phyloP scores from a whole-genome alignment of 2,329 filamentous ascomycete genomes.

The Chrysosporium keratinophilum region DNA sequence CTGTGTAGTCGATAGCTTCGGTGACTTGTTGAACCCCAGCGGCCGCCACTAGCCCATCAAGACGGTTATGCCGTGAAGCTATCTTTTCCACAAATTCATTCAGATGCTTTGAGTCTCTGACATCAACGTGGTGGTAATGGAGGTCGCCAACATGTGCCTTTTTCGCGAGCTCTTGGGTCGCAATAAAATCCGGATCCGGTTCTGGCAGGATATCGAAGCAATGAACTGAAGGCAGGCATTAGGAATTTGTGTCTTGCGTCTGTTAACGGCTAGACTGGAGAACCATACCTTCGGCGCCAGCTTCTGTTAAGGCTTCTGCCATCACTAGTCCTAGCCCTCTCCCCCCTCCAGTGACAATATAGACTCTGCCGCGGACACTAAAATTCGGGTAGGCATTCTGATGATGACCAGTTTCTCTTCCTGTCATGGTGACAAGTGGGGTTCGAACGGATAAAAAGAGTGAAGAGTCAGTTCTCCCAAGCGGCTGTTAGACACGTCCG shows the following conservation, averaged over 20 bases:
- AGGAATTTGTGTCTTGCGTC: background rate
- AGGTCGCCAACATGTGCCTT: conserved; percentile 30
- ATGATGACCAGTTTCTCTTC: background rate
- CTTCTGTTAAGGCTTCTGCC: conserved; percentile 40
- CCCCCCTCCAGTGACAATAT: conserved; percentile 36
- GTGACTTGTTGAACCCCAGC: conserved; percentile 37
- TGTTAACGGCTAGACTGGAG: background rate
- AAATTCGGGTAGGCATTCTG: conserved; percentile 37
- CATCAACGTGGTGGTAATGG: conserved; percentile 40
- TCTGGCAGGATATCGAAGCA: conserved; percentile 38
- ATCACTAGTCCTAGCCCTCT: conserved; percentile 38
- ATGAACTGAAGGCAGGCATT: conserved; percentile 30
- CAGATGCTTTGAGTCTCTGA: conserved; percentile 33
- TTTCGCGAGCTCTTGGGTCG: conserved; percentile 25
- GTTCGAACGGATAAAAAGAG: background rate
- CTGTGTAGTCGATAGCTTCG: conserved; percentile 33
- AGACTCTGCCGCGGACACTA: conserved; percentile 34
- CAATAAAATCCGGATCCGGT: conserved; percentile 37
- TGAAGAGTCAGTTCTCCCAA: background rate
- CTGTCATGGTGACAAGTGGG: background rate
- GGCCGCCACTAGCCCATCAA: conserved; percentile 36
- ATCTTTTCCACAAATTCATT: conserved; percentile 17
- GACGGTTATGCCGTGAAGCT: conserved; percentile 17
- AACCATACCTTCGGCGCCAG: conserved; percentile 37
- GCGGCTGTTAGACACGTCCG: background rate